A percentile compares a stretch with the other conserved stretches of the same genome.
Evolutionary conservation across 495 filamentous ascomycete species (phyloP).

Genomic region (Talaromyces ruber): DNA sequence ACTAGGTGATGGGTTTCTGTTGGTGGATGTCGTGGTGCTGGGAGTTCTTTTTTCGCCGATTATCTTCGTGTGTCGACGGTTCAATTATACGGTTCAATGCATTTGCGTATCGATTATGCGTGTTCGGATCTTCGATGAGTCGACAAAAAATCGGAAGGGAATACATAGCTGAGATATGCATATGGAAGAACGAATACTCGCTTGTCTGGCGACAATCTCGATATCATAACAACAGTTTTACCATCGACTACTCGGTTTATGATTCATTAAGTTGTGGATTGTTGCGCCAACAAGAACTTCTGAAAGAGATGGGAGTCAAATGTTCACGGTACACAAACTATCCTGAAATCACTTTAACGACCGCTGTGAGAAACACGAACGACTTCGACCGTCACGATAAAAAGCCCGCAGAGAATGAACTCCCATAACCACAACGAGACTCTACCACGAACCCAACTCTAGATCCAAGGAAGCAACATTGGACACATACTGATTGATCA

Average conservation of each 20-base stretch:
- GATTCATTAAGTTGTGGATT: too few relatives aligned
- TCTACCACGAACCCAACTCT: neutral
- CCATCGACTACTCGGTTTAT: neutral
- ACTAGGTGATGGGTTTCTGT: constrained; percentile 9
- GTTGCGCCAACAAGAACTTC: too few relatives aligned
- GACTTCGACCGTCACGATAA: neutral
- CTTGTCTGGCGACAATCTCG: neutral
- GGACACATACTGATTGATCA: neutral
- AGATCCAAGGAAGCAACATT: neutral
- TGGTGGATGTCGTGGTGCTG: neutral
- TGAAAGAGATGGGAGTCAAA: neutral
- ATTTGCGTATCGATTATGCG: constrained; percentile 8
- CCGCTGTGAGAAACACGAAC: neutral
- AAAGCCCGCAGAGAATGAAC: neutral
- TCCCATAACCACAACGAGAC: neutral
- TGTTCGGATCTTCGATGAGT: neutral
- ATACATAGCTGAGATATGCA: neutral
- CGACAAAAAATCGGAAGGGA: neutral
- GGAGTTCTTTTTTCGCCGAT: neutral
- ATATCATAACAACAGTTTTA: neutral
- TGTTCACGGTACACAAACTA: neutral
- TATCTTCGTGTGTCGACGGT: constrained; percentile 3
- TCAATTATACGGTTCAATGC: constrained; percentile 9
- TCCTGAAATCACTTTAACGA: neutral
- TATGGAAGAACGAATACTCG: neutral